Evolutionary conservation across 306 rosid species (phyloP).

Genomic region (Delonix regia): DNA sequence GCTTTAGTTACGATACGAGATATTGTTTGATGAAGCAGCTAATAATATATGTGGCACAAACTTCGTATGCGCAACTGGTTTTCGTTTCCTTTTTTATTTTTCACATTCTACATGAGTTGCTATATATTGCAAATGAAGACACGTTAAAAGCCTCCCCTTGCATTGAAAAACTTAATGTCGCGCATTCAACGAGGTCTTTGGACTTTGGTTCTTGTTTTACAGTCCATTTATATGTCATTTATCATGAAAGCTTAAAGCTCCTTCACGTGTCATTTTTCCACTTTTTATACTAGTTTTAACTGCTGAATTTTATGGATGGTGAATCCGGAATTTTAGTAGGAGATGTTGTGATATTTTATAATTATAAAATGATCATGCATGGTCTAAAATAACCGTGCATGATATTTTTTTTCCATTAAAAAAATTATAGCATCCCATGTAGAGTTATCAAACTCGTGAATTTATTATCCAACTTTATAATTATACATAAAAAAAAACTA

Average conservation of each 20-base stretch:
- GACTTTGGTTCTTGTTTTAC: not conserved
- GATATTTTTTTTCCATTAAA: too few relatives aligned
- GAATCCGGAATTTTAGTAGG: too few relatives aligned
- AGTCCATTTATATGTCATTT: not conserved
- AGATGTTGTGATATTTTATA: too few relatives aligned
- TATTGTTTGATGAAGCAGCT: not conserved
- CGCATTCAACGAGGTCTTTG: not conserved
- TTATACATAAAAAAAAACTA: too few relatives aligned
- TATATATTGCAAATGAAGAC: not conserved
- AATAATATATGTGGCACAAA: not conserved
- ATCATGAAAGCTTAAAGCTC: not conserved
- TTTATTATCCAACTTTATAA: too few relatives aligned
- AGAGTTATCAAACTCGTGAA: too few relatives aligned
- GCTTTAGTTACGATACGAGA: too few relatives aligned
- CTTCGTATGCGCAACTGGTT: not conserved
- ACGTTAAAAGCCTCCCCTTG: not conserved
- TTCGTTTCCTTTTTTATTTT: not conserved
- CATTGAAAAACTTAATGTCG: not conserved
- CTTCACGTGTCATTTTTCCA: not conserved
- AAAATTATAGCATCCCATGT: too few relatives aligned
- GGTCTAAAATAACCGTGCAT: too few relatives aligned
- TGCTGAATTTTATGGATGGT: too few relatives aligned
- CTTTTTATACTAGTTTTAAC: not conserved
- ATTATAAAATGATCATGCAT: too few relatives aligned
- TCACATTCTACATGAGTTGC: not conserved